Conservation (phyloP, 2,329 filamentous ascomycete genomes). For the Colletotrichum magnum region DNA sequence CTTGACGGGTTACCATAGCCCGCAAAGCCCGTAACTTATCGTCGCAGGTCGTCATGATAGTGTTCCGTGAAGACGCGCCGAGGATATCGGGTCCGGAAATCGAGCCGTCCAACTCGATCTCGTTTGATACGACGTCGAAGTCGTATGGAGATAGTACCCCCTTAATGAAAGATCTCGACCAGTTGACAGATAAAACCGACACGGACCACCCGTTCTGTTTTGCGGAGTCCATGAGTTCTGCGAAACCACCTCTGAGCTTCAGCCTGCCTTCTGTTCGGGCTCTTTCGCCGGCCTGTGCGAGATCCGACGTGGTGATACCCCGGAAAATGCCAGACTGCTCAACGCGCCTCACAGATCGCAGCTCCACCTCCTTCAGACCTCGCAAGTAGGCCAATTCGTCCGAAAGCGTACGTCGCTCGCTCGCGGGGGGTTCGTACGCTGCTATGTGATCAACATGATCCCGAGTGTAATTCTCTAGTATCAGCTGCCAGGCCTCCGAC, state of each 20-base stretch:
- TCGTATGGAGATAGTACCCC: conserved; percentile 55
- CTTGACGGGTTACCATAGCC: conserved; percentile 45
- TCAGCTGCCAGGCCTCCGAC: conserved; percentile 57
- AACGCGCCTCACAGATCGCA: conserved; percentile 61
- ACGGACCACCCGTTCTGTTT: conserved; percentile 53
- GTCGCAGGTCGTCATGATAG: conserved; percentile 53
- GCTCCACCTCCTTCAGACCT: conserved; percentile 60
- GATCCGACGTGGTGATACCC: conserved; percentile 50
- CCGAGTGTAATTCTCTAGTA: conserved; percentile 61
- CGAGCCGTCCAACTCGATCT: conserved; percentile 53
- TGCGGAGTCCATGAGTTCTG: conserved; percentile 48
- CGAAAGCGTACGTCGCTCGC: conserved; percentile 50
- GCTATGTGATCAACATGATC: conserved; percentile 57
- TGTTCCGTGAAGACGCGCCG: conserved; percentile 45
- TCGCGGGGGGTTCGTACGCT: conserved; percentile 50
- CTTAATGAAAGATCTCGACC: conserved; percentile 63
- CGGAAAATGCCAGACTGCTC: conserved; percentile 60
- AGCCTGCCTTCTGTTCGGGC: conserved; percentile 53
- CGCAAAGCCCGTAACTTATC: conserved; percentile 63
- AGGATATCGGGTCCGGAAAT: conserved; percentile 58
- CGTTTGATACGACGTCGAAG: conserved; percentile 61
- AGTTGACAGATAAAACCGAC: conserved; percentile 66
- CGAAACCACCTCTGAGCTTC: conserved; percentile 57
- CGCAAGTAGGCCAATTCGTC: conserved; percentile 61
- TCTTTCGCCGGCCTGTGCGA: conserved; percentile 56